phyloP scores from a whole-genome alignment of 2,329 filamentous ascomycete species.

The Chrysoporthe deuterocubensis region DNA sequence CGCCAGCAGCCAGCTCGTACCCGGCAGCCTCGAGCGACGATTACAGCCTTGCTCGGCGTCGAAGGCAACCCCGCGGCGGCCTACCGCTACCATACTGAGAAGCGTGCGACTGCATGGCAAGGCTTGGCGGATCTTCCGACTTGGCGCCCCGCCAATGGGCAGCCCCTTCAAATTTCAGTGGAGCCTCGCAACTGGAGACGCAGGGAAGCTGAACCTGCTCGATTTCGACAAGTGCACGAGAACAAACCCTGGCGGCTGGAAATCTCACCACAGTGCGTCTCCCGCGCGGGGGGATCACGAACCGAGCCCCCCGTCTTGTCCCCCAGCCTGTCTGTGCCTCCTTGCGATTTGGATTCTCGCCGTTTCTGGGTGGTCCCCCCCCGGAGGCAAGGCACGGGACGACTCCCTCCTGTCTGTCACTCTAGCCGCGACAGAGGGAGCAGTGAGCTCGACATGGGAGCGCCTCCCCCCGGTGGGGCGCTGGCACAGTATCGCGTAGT shows the following conservation, averaged over 20 bases:
- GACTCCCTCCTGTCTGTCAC: conserved; percentile 13
- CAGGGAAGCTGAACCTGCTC: not conserved
- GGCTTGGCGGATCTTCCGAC: not conserved
- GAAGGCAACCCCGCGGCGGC: not conserved
- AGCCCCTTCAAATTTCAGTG: not conserved
- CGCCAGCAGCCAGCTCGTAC: not conserved
- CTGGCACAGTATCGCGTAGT: not conserved
- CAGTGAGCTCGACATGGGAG: conserved; percentile 1
- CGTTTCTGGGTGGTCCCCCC: conserved; percentile 9
- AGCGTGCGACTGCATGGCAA: too few species aligned
- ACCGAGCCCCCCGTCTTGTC: too few species aligned
- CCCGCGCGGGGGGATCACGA: not conserved
- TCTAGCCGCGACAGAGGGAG: conserved; percentile 23
- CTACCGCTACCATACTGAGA: not conserved
- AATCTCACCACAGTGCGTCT: not conserved
- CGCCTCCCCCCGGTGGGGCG: not conserved
- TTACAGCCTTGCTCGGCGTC: not conserved
- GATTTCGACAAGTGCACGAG: conserved; percentile 3
- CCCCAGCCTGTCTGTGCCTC: conserved; percentile 10
- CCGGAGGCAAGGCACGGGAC: not conserved
- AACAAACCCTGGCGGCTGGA: not conserved
- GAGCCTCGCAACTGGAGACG: not conserved
- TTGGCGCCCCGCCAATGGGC: not conserved
- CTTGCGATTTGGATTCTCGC: conserved; percentile 7
- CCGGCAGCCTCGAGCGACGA: not conserved